Evolutionary conservation across 2,329 filamentous ascomycete species (phyloP).

Genomic region (Colletotrichum phormii): DNA sequence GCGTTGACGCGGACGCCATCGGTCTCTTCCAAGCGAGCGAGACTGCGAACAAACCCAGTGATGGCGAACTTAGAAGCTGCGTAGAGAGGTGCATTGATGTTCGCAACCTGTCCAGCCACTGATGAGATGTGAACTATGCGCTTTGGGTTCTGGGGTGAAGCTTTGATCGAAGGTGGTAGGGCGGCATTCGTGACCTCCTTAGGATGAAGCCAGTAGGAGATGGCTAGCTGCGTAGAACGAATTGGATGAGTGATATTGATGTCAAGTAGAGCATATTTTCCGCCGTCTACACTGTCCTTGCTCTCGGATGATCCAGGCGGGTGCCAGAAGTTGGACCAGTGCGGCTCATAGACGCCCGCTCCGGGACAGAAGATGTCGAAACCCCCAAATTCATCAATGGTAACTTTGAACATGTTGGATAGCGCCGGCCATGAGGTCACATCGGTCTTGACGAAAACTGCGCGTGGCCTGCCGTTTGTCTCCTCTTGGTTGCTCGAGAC

Average conservation of each 20-base stretch:
- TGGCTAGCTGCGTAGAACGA: conserved; percentile 52
- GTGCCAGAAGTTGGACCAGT: conserved; percentile 55
- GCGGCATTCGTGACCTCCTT: conserved; percentile 7
- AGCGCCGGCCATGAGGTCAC: conserved; percentile 56
- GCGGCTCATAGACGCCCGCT: conserved; percentile 60
- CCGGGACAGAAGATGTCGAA: conserved; percentile 58
- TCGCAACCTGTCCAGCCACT: conserved; percentile 50
- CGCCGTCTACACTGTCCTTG: conserved; percentile 44
- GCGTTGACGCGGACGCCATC: conserved; percentile 54
- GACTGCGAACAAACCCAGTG: conserved; percentile 53
- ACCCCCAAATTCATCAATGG: conserved; percentile 49
- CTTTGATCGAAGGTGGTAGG: conserved; percentile 21
- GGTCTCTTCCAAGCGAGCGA: conserved; percentile 48
- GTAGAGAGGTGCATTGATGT: conserved; percentile 51
- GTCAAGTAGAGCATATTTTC: conserved; percentile 50
- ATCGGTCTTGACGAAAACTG: conserved; percentile 57
- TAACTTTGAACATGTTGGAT: conserved; percentile 47
- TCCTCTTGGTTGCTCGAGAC: conserved; percentile 39
- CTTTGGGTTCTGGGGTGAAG: conserved; percentile 46
- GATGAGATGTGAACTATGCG: conserved; percentile 52
- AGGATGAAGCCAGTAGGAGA: conserved; percentile 51
- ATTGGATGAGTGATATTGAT: conserved; percentile 57
- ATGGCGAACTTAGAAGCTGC: conserved; percentile 53
- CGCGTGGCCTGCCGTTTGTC: conserved; percentile 41
- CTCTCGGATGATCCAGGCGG: conserved; percentile 51